Conservation (phyloP, 78 protist species). For the Anaeramoeba ignava region DNA sequence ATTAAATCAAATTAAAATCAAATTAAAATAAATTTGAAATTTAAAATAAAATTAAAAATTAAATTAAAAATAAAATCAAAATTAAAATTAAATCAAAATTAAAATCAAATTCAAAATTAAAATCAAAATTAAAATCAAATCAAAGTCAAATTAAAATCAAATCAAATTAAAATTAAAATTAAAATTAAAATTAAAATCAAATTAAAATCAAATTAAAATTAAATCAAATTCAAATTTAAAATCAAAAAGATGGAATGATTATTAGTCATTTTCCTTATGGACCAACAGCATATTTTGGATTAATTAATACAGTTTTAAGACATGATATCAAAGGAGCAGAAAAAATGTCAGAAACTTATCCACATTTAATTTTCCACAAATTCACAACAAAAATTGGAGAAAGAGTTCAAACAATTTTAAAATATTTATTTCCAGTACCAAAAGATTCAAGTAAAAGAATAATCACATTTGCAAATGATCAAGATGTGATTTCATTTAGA, state of each 20-base stretch:
- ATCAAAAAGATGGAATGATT: slow-evolving; percentile 62
- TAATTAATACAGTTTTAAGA: slow-evolving; percentile 73
- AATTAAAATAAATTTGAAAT: no score
- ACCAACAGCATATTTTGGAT: slow-evolving; percentile 93
- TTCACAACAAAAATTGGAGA: slow-evolving; percentile 75
- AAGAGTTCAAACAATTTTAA: slow-evolving; percentile 48
- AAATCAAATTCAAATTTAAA: no score
- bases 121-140: no score
- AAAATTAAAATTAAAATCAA: no score
- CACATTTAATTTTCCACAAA: slow-evolving; percentile 87
- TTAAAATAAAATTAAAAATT: no score
- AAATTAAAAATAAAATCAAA: no score
- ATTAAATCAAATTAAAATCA: no score
- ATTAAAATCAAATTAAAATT: no score
- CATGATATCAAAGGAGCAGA: slow-evolving; percentile 70
- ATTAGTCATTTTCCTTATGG: slow-evolving; percentile 96
- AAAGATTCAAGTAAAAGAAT: slow-evolving; percentile 67
- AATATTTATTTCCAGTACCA: slow-evolving; percentile 91
- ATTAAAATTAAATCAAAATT: no score
- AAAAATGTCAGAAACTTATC: slow-evolving; percentile 62
- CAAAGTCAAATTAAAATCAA: no score
- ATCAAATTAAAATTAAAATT: no score
- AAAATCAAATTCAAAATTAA: no score
- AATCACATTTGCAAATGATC: slow-evolving; percentile 72
- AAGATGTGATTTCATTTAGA: slow-evolving; percentile 85